Conservation (phyloP, 345 rosid species). For the Eucalyptus polyanthemos region DNA sequence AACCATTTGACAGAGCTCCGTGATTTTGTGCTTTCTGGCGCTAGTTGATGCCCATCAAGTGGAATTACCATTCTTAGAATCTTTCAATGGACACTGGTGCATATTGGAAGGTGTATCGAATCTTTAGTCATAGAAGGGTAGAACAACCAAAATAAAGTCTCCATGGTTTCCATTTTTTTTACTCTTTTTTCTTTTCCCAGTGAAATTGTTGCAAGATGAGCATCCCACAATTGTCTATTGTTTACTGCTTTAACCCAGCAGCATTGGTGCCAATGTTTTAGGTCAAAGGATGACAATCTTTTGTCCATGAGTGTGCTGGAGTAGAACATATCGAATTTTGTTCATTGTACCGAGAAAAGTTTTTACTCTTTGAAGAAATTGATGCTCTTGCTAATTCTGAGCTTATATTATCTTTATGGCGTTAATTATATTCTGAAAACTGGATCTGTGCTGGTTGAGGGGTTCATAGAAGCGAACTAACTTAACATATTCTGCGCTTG, state of each 20-base stretch:
- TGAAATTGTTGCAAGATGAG: not conserved
- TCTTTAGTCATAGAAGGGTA: not conserved
- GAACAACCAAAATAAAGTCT: not conserved
- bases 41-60: not conserved
- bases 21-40: constrained; percentile 6
- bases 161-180: not conserved
- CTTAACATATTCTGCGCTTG: not conserved
- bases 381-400: not conserved
- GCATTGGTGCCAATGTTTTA: not conserved
- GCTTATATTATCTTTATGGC: not conserved
- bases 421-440: not conserved
- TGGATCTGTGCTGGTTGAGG: not conserved
- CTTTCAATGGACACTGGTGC: not conserved
- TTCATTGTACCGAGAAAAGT: not conserved
- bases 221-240: not conserved
- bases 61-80: not conserved
- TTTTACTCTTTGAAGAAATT: not conserved
- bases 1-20: constrained; percentile 95
- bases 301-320: not conserved
- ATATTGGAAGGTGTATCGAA: not conserved
- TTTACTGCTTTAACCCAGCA: not conserved
- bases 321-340: not conserved
- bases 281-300: not conserved
- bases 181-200: not conserved
- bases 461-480: not conserved